Evolutionary conservation across 2,329 filamentous ascomycete species (phyloP), one percentile per base, ranked within the genome.

Genomic region (Lasiodiplodia gonubiensis): DNA sequence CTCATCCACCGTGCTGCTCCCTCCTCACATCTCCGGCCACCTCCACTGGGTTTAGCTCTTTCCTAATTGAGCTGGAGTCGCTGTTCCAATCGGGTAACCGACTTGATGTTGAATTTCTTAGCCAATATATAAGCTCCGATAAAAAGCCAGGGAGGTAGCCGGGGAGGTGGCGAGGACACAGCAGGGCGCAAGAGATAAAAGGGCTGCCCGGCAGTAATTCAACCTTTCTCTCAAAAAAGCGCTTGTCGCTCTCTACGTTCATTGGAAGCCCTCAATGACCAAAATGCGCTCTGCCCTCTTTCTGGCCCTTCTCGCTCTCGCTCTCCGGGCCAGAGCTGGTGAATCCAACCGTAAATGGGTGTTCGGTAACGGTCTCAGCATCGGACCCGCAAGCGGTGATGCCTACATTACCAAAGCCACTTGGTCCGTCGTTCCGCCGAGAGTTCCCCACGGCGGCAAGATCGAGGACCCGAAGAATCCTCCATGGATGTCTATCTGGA

Each of bases 291-390:
- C 18, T 7, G 6, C 60, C 5, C 8, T n/a, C 46, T 25, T 49
- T 14, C 46, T 53, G n/a, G 11, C 61, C 4, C 1, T 52, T 2
- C 48, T 54, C 6, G 33, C 25, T 2, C 61, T 64, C 18, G 61
- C 61, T 10, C 21, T 64, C 16, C 33, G 49, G 1, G 61, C 61
- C 46, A 21, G 33, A 8, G 61, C 61, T 23, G 48, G 5, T 3
- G 61, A 52, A 14, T 57, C n/a, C 5, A n/a, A 53, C n/a, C n/a
- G n/a, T 18, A 52, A 52, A 27, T 67, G 66, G 35, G 33, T 33
- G n/a, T 68, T 55, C 48, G 67, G 67, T 33, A 68, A 68, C 49
- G 67, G 57, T 37, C 67, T 68, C 37, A 51, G 30, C 37, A 12
- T 64, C 14, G 67, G 67, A 4, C 67, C 67, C 6, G 39, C 49